phyloP scores from a whole-genome alignment of 495 filamentous ascomycete genomes.

The Podospora didyma region DNA sequence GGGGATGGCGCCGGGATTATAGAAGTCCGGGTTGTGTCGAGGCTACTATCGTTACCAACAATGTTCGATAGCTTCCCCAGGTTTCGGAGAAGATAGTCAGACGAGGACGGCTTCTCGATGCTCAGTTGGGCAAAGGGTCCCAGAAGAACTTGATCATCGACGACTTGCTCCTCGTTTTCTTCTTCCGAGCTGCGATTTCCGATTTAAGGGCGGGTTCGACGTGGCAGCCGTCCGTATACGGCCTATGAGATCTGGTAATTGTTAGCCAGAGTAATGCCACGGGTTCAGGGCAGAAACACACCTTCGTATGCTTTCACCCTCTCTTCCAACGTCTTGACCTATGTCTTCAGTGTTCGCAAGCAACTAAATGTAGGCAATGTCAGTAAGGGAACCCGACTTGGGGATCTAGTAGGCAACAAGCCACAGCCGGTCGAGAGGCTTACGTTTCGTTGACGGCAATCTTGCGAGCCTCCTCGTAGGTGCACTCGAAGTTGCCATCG shows the following conservation, averaged over 20 bases:
- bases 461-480: slow-evolving; percentile 17
- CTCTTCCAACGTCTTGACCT: slow-evolving; percentile 17
- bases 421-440: too few relatives aligned
- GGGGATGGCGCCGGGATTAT: slow-evolving; percentile 15
- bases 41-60: slow-evolving; percentile 10
- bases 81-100: slow-evolving; percentile 20
- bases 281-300: too few relatives aligned
- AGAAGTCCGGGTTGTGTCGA: slow-evolving; percentile 18
- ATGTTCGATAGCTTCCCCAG: slow-evolving; percentile 16
- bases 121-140: slow-evolving; percentile 20
- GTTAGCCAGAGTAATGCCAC: too few relatives aligned
- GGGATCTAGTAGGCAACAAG: too few relatives aligned
- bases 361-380: slow-evolving; percentile 4
- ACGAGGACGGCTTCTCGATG: slow-evolving; percentile 14
- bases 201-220: not conserved
- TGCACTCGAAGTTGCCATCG: slow-evolving; percentile 10
- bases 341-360: too few relatives aligned
- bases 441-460: slow-evolving; percentile 23
- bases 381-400: too few relatives aligned
- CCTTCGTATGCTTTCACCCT: slow-evolving; percentile 16
- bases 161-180: slow-evolving; percentile 17
- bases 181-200: slow-evolving; percentile 8
- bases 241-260: too few relatives aligned
- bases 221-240: too few relatives aligned
- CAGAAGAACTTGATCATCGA: slow-evolving; percentile 17